Evolutionary conservation across 306 rosid genomes (phyloP).

Genomic region (Acmispon strigosus): DNA sequence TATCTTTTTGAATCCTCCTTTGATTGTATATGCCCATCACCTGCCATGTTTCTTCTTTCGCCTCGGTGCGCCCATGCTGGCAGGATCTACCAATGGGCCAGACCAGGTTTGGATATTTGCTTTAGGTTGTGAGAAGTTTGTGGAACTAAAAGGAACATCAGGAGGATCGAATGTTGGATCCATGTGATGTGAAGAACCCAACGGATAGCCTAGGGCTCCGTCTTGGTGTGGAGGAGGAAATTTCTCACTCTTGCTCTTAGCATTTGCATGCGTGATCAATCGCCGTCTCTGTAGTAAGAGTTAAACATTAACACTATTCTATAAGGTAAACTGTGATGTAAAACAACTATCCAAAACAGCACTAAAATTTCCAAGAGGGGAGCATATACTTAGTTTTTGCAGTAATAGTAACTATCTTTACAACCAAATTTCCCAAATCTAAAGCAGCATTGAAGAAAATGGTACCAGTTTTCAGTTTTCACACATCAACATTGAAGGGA

Average conservation of each 20-base stretch:
- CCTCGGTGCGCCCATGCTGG: conserved; percentile 58
- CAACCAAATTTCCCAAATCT: neutral
- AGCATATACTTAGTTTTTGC: neutral
- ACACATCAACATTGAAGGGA: too few relatives aligned
- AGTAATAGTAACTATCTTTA: neutral
- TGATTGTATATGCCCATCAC: conserved; percentile 49
- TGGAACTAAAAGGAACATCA: conserved; percentile 82
- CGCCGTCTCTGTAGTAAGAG: conserved; percentile 66
- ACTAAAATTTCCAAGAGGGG: neutral
- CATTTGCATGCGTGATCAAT: conserved; percentile 85
- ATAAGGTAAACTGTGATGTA: neutral
- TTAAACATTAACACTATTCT: neutral
- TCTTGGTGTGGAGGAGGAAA: conserved; percentile 99
- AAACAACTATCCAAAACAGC: neutral
- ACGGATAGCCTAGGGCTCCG: conserved; percentile 82
- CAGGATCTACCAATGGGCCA: conserved; percentile 77
- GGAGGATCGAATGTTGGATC: conserved; percentile 87
- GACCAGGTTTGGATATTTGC: conserved; percentile 87
- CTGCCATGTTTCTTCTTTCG: conserved; percentile 68
- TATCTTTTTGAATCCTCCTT: conserved; percentile 41
- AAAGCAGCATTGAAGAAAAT: neutral
- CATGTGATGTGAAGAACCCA: conserved; percentile 85
- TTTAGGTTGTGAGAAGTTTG: conserved; percentile 76
- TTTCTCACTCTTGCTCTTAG: conserved; percentile 98
- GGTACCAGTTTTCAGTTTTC: too few relatives aligned